Base-by-base conservation (phyloP, 2,329 filamentous ascomycete species). In the Verticillium nonalfalfae region DNA sequence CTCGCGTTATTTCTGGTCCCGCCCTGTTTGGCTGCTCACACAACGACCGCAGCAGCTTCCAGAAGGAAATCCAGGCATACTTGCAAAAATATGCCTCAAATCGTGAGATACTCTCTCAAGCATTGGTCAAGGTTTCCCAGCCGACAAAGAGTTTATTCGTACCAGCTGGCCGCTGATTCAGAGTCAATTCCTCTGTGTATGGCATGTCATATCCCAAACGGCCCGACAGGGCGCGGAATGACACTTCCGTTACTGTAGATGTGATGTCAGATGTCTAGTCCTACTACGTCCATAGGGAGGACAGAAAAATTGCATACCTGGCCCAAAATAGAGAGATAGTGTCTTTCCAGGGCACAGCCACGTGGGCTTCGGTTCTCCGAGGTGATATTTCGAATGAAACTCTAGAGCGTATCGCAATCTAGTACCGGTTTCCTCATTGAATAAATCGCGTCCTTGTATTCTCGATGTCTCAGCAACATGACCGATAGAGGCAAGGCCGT, bases 371-470 rank as follows among this genome's bases (percentile, higher is more conserved):
- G 52, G 59, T 21, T 55, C 61, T 45, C 60, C 63, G 40, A 64
- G 61, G 33, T 61, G 60, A 59, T 65, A 68, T 45, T 64, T 59
- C 7, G 68, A 55, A 50, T 70, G 69, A 35, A 70, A 68, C 54
- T 64, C 69, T 3, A 69, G 58, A 2, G 60, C 67, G 56, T 67
- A 66, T 39, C 61, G 59, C 50, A 70, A 60, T 34, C 69, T 57
- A 11, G 56, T 66, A 4, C 67, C 69, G 9, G 64, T 57, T 7
- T 68, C 66, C 34, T 63, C 63, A 9, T 52, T 40, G 39, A 63
- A 70, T 7, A 71, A 61, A 59, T 71, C 68, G 7, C 59, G 60
- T 3, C 67, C 69, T 59, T 71, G 69, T 26, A 71, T 70, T 2
- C 64, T 61, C 3, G 66, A 64, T 2, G 68, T 70, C 64, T 70